These are phyloP conservation scores for Insectozyma bohioensis DNA, from an alignment of 1,139 yeast species.

Conservation along the genomic window DNA sequence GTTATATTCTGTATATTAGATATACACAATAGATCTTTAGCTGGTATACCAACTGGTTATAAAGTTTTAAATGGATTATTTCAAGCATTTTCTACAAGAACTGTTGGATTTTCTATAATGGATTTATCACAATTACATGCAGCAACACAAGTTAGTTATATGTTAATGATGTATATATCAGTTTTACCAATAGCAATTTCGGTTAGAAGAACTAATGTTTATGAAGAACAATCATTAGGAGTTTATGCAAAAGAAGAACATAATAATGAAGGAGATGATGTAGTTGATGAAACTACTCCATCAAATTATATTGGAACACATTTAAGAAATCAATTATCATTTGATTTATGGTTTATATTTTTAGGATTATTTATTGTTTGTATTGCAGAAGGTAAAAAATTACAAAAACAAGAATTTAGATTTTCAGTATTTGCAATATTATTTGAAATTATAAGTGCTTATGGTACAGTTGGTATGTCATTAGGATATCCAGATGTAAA, in stretches of 20 bases:
- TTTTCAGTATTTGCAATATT: conserved; percentile 72
- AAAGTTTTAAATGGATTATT: conserved; percentile 78
- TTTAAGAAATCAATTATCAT: conserved; percentile 85
- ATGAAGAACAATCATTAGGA: conserved; percentile 94
- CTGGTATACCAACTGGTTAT: conserved; percentile 59
- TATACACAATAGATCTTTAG: conserved; percentile 49
- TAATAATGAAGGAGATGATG: conserved; percentile 25
- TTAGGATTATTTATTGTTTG: conserved; percentile 84
- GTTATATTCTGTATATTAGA: conserved; percentile 79
- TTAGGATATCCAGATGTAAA: conserved; percentile 71
- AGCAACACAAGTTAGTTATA: conserved; percentile 88
- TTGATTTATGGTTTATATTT: conserved; percentile 92
- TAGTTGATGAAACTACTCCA: conserved; percentile 36
- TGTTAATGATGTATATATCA: conserved; percentile 97
- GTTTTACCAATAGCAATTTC: conserved; percentile 95
- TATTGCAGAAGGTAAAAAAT: conserved; percentile 72
- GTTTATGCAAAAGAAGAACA: conserved; percentile 56
- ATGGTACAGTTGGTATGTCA: conserved; percentile 93
- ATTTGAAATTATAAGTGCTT: conserved; percentile 91
- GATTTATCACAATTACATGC: conserved; percentile 74
- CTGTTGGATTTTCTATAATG: conserved; percentile 84
- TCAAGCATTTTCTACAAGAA: conserved; percentile 91
- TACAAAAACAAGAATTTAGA: conserved; percentile 45
- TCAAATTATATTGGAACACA: conserved; percentile 81
- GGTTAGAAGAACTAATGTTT: conserved; percentile 93